phyloP scores from a whole-genome alignment of 2,329 filamentous ascomycete species.

The Aspergillus sp. region DNA sequence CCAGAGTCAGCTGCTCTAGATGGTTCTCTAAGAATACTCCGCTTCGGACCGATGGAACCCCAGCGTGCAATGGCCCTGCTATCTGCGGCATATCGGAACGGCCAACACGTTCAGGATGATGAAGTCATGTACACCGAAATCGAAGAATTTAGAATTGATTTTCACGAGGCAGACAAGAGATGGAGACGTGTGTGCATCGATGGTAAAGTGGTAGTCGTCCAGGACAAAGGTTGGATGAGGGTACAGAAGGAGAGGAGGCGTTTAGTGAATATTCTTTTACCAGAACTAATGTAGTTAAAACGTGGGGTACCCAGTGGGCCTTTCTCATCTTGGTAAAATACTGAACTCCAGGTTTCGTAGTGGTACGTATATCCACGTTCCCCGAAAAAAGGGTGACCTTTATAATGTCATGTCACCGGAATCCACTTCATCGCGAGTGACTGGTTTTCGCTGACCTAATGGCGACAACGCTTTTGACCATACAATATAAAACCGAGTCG shows the following conservation, averaged over 20 bases:
- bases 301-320: too few relatives aligned
- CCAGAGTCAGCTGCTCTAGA: conserved; percentile 70
- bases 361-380: too few relatives aligned
- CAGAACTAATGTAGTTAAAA: neutral
- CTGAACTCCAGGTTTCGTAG: too few relatives aligned
- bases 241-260: conserved; percentile 44
- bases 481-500: neutral
- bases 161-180: conserved; percentile 58
- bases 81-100: conserved; percentile 60
- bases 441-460: neutral
- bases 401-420: neutral
- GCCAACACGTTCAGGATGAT: conserved; percentile 54
- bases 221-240: conserved; percentile 68
- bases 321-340: too few relatives aligned
- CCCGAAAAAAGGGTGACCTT: neutral
- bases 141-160: conserved; percentile 65
- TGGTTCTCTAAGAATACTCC: conserved; percentile 68
- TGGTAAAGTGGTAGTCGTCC: conserved; percentile 77
- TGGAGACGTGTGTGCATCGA: conserved; percentile 93
- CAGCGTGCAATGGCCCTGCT: conserved; percentile 75
- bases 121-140: conserved; percentile 71
- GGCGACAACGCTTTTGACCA: neutral
- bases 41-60: conserved; percentile 68
- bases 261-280: conserved; percentile 21
- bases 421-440: neutral